Conservation (phyloP, 352 stramenopile genomes). For the Pelagophyceae sp. region DNA sequence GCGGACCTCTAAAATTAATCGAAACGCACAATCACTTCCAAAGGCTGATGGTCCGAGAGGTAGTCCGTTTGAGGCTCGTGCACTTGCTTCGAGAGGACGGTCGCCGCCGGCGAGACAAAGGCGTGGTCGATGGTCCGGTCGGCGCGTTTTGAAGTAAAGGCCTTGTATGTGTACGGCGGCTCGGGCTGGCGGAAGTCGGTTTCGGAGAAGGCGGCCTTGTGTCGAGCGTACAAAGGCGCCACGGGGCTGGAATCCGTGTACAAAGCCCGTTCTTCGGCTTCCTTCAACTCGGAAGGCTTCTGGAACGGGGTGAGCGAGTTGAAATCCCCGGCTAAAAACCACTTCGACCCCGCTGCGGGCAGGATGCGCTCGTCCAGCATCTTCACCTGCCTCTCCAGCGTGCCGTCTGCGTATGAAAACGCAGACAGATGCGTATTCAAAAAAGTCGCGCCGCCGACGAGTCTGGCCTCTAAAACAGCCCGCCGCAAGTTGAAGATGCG, state of each 20-base stretch:
- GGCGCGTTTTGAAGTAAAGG: neutral
- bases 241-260: neutral
- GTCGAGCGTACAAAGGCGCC: neutral
- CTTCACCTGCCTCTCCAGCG: neutral
- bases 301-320: slow-evolving; percentile 13
- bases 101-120: neutral
- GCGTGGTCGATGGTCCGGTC: slow-evolving; percentile 21
- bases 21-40: neutral
- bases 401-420: slow-evolving; percentile 2
- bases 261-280: neutral
- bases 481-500: slow-evolving; percentile 10
- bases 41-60: slow-evolving; percentile 15
- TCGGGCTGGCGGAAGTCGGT: neutral
- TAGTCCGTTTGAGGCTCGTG: neutral
- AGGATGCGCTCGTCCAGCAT: neutral
- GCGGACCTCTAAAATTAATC: no score
- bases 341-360: neutral
- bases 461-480: neutral
- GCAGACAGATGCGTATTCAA: slow-evolving; percentile 18
- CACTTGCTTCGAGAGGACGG: neutral
- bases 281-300: neutral
- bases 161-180: slow-evolving; percentile 3
- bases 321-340: slow-evolving; percentile 8
- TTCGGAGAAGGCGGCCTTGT: neutral
- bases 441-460: neutral